Conservation (phyloP, 208 protist species). For the Phytomonas serpens region DNA sequence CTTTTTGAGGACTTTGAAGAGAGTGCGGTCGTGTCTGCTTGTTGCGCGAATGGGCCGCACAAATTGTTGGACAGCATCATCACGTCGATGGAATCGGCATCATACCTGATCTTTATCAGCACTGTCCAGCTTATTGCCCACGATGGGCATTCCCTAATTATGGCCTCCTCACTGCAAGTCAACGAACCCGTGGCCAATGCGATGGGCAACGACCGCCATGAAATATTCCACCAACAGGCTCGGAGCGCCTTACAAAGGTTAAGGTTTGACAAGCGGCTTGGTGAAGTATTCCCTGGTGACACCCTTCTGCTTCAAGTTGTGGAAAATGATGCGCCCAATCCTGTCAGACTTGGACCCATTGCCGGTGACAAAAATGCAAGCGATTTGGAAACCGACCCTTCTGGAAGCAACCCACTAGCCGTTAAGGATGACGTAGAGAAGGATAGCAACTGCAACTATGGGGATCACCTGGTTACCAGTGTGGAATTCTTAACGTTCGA, state of each 20-base stretch:
- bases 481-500: slow-evolving; percentile 55
- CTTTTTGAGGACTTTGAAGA: neutral
- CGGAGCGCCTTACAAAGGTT: neutral
- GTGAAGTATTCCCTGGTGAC: neutral
- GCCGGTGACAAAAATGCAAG: neutral
- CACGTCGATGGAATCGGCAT: neutral
- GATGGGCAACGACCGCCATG: neutral
- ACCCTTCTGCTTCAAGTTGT: neutral
- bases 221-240: neutral
- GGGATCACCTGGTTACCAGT: slow-evolving; percentile 15
- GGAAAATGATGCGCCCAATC: neutral
- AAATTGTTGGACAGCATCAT: neutral
- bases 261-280: neutral
- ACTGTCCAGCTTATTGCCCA: neutral
- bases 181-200: neutral
- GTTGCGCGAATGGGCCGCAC: neutral
- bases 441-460: neutral
- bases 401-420: neutral
- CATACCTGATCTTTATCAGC: neutral
- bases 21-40: neutral
- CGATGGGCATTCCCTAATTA: neutral
- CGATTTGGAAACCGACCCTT: neutral
- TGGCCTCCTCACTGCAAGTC: neutral
- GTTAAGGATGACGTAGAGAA: neutral
- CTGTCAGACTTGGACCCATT: neutral